phyloP scores from a whole-genome alignment of 2,329 filamentous ascomycete species.

The Metarhizium brunneum region DNA sequence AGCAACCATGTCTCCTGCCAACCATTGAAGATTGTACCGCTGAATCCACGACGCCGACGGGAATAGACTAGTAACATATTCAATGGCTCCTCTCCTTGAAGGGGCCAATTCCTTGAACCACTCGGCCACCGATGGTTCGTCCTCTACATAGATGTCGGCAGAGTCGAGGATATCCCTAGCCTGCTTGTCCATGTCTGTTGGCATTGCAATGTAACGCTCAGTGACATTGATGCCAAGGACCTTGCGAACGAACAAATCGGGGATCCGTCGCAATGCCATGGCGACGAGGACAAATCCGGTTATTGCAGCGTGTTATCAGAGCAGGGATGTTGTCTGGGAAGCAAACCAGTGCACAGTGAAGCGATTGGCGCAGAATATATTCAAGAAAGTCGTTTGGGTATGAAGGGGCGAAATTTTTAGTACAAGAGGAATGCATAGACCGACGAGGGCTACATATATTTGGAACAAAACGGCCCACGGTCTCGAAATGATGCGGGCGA shows the following conservation, averaged over 20 bases:
- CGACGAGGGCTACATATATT: neutral
- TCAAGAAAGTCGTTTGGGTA: too few relatives aligned
- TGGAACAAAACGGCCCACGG: neutral
- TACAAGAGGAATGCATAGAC: neutral
- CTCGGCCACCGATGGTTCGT: constrained; percentile 56
- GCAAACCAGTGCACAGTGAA: neutral
- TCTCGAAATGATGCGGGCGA: neutral
- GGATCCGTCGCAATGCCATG: constrained; percentile 2
- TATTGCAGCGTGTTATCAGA: neutral
- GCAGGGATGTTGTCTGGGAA: neutral
- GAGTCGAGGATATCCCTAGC: constrained; percentile 16
- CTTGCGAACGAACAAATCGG: constrained; percentile 15
- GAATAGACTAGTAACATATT: constrained; percentile 47
- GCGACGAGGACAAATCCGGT: neutral
- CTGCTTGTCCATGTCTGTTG: constrained; percentile 15
- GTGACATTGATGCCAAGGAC: constrained; percentile 23
- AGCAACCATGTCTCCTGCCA: constrained; percentile 63
- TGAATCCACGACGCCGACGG: constrained; percentile 61
- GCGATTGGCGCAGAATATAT: too few relatives aligned
- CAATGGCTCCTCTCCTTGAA: constrained; percentile 28
- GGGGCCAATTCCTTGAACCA: constrained; percentile 51
- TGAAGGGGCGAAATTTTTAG: neutral
- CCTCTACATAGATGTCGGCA: constrained; percentile 40
- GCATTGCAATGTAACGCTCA: constrained; percentile 17
- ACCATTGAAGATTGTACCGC: constrained; percentile 64